Base-by-base conservation (phyloP, 768 basidiomycete genomes). In the Boletus rubropictus region DNA sequence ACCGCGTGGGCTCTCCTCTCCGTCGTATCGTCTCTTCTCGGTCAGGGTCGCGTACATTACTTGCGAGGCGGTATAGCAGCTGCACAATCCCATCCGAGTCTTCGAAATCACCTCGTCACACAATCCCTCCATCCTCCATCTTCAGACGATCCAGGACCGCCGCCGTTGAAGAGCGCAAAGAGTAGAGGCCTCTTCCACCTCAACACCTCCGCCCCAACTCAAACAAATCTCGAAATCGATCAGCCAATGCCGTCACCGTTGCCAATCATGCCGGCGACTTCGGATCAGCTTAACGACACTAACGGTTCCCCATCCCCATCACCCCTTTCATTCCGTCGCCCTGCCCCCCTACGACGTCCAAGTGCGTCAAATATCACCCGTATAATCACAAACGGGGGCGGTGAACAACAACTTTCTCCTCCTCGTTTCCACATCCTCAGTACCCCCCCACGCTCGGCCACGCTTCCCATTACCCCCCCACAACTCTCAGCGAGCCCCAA, bases 1-100 rank as follows among this genome's bases (percentile, higher is more conserved):
- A 78, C 81, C 27, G 76, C 86, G 1, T 90, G 88, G 86, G 78
- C 79, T 1, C 72, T 91, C 29, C 72, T 89, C 20, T 73, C 77
- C 22, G 73, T 88, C 35, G 64, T 91, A 5, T 60, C 73, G 5
- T 77, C 83, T 5, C 71, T 90, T 34, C 67, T 87, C 22, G 69
- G 72, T 41, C 61, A 66, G 11, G 80, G 79, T 52, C 71, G 63
- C 40, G 78, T 80, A 9, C 77, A 82, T 60, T 91, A 86, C 68
- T 71, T 91, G 27, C 73, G 80, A 33, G 86, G 88, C 7, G 89
- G 89, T 14, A 75, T 89, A 28, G 72, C 79, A 18, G 73, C 72
- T 7, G 84, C 82, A 7, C 75, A 79, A 4, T 72, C 75, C 38
- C 74, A 87, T 60, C 75, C 76, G 1, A 71, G 72, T 49, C 73